These are phyloP conservation scores for Entomortierella chlamydospora DNA, from an alignment of 192 early-diverging fungal species.

Conservation along the genomic window DNA sequence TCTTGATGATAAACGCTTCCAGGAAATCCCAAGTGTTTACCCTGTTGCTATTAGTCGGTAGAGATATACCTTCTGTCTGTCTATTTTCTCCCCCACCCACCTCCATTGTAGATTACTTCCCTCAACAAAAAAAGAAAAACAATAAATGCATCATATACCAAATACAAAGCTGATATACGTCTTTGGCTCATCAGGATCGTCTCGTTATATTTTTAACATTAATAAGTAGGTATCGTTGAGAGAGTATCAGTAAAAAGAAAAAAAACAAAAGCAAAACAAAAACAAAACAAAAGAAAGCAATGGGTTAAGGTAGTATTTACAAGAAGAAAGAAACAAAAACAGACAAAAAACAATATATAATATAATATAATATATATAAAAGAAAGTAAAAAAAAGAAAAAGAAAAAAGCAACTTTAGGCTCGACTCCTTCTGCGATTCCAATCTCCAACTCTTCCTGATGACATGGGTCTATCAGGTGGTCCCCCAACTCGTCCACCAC, in stretches of 20 bases:
- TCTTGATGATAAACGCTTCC: conserved; percentile 36
- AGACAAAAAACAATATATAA: too few species aligned
- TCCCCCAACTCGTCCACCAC: conserved; percentile 9
- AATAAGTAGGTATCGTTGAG: too few species aligned
- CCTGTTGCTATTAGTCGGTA: conserved; percentile 37
- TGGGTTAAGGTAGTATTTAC: background rate
- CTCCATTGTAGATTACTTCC: background rate
- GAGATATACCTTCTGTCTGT: conserved; percentile 1
- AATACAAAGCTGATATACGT: too few species aligned
- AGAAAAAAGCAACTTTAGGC: conserved; percentile 5
- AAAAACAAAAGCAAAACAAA: too few species aligned
- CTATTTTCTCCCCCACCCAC: background rate
- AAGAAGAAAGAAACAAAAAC: background rate
- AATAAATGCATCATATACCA: background rate
- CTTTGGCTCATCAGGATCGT: too few species aligned
- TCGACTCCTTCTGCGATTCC: conserved; percentile 30
- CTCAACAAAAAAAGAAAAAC: background rate
- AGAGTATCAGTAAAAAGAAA: background rate
- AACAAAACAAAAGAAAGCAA: too few species aligned
- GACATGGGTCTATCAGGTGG: conserved; percentile 21
- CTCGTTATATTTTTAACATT: too few species aligned
- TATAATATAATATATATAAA: too few species aligned
- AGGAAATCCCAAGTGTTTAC: conserved; percentile 48
- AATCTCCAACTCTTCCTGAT: conserved; percentile 28
- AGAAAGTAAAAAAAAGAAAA: too few species aligned